Evolutionary conservation across 371 early-diverging fungal genomes (phyloP), one percentile per base, ranked within the genome.

Genomic region (Syncephalastrum contaminatum): DNA sequence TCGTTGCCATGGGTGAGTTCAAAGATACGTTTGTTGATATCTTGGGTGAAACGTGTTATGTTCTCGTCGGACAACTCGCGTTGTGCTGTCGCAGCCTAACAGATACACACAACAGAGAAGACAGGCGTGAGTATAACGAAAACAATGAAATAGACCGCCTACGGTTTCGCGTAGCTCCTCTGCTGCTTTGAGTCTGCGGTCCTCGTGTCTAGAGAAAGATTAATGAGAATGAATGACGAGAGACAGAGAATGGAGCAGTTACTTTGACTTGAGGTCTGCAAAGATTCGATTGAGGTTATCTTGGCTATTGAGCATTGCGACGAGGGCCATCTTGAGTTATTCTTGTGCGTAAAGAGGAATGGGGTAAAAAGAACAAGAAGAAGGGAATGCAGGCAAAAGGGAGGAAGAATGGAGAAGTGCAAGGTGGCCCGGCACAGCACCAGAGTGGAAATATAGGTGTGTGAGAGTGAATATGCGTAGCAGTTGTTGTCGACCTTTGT

Each of bases 11-110:
- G 83, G 13, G 88, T 81, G 41, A 88, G 73, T 58, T 90, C 88
- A 63, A 86, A 88, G 43, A 90, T 88, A 2, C 86, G 78, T 60
- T 81, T 75, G 73, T 89, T 88, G 53, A 91, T 76, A 43, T 91
- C 89, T 59, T 84, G 86, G 44, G 83, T 82, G 54, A 90, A 88
- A 54, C 85, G 85, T 20, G 80, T 72, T 42, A 87, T 80, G 16
- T 67, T 69, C 24, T 91, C 90, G 44, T 83, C 86, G 20, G 88
- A 81, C 36, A 87, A 56, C 66, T 90, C 90, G 40, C 88, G 73
- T 36, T 86, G 75, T 39, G 79, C 81, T 5, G 81, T 62, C 15
- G 77, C 72, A 21, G 85, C 88, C 87, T 89, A 63, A 21, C 40
- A 43, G 16, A 19, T 36, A 20, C n/a, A 25, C 48, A 43, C 14